A percentile compares a stretch with the other conserved stretches of the same genome.
Conservation (phyloP, 164 flowering plant species). For the Vitis rotundifolia region DNA sequence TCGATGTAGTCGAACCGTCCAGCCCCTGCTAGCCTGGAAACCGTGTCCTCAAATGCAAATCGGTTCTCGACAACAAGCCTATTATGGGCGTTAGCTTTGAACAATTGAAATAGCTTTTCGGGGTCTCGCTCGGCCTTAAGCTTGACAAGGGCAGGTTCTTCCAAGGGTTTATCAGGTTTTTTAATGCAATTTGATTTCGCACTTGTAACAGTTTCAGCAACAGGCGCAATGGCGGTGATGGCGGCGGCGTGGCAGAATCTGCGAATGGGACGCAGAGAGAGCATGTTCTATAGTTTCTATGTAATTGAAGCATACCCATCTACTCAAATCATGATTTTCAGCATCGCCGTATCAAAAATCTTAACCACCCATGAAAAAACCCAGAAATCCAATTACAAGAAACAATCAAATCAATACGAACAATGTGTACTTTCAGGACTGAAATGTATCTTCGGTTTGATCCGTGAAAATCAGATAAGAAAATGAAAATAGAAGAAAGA, state of each 20-base stretch:
- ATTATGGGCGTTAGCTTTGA: conserved; percentile 63
- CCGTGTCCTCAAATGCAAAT: conserved; percentile 70
- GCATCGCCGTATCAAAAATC: not conserved
- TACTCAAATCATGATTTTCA: conserved; percentile 1
- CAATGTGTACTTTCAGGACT: too few relatives aligned
- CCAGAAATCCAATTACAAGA: not conserved
- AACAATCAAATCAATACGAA: too few relatives aligned
- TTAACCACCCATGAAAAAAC: conserved; percentile 10
- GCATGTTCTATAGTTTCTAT: conserved; percentile 39
- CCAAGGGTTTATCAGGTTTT: conserved; percentile 21
- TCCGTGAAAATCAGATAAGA: conserved; percentile 1
- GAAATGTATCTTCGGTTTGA: too few relatives aligned
- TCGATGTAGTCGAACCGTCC: conserved; percentile 64
- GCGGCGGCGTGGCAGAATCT: conserved; percentile 35
- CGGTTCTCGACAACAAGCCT: conserved; percentile 65
- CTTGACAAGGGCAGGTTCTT: conserved; percentile 59
- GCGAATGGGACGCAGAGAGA: conserved; percentile 54
- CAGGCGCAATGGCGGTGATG: conserved; percentile 6
- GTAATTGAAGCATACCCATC: conserved; percentile 20
- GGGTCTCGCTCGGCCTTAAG: conserved; percentile 77
- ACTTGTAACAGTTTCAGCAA: conserved; percentile 14
- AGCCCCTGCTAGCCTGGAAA: conserved; percentile 73
- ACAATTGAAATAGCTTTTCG: conserved; percentile 58
- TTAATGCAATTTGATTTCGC: conserved; percentile 2
- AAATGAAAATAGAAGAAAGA: not conserved